Percentiles rank a stretch among this genome's conserved stretches.
phyloP scores from a whole-genome alignment of 306 rosid genomes.

The Castanopsis chinensis region DNA sequence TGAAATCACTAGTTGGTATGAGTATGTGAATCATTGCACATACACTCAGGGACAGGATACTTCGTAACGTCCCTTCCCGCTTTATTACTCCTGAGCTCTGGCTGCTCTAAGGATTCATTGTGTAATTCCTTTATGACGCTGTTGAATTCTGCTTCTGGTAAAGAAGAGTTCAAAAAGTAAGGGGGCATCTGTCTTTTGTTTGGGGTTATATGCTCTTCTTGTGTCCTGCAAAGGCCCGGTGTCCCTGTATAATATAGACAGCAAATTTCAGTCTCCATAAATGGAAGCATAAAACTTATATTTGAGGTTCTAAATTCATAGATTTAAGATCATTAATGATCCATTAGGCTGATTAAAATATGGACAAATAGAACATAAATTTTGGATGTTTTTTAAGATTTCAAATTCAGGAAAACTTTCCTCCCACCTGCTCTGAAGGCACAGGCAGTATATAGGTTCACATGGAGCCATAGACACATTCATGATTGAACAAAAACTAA shows the following conservation, averaged over 20 bases:
- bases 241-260: conserved; percentile 62
- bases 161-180: conserved; percentile 58
- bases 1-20: conserved; percentile 19
- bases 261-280: conserved; percentile 13
- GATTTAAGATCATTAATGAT: not conserved
- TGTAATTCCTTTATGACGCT: conserved; percentile 66
- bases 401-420: not conserved
- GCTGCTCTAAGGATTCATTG: conserved; percentile 79
- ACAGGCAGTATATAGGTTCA: not conserved
- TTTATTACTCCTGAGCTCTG: conserved; percentile 61
- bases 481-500: too few species aligned
- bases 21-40: conserved; percentile 60
- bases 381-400: not conserved
- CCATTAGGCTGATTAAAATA: not conserved
- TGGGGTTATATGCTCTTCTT: conserved; percentile 91
- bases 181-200: conserved; percentile 94
- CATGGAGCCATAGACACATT: not conserved
- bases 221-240: conserved; percentile 84
- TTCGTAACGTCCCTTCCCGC: conserved; percentile 85
- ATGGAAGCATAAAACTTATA: not conserved
- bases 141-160: conserved; percentile 70
- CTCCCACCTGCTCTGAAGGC: not conserved
- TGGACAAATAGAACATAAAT: not conserved
- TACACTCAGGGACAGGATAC: conserved; percentile 81
- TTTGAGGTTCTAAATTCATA: not conserved